A percentile compares a stretch with the other conserved stretches of the same genome.
phyloP scores from a whole-genome alignment of 805 yeast species.

The Candida hungchunana region DNA sequence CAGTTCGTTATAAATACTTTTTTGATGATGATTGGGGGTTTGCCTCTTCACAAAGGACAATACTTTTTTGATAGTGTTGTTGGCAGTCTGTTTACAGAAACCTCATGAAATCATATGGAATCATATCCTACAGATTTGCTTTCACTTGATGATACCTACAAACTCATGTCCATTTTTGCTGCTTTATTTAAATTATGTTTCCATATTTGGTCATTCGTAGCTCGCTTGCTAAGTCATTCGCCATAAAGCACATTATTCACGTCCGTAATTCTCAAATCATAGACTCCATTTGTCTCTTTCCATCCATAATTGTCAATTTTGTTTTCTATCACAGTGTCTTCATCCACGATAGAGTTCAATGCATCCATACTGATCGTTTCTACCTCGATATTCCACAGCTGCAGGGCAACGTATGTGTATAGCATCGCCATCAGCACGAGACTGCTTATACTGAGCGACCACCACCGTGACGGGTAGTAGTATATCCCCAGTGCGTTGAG shows the following conservation, averaged over 20 bases:
- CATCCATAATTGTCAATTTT: constrained; percentile 38
- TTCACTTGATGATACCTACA: too few relatives aligned
- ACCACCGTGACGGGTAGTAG: constrained; percentile 85
- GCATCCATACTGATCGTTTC: constrained; percentile 58
- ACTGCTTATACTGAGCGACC: constrained; percentile 82
- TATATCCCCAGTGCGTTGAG: constrained; percentile 51
- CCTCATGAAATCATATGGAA: too few relatives aligned
- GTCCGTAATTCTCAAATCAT: constrained; percentile 74
- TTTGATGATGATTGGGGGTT: neutral
- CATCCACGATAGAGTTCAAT: constrained; percentile 64
- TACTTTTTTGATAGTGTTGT: neutral
- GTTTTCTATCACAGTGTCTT: constrained; percentile 34
- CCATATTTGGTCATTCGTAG: too few relatives aligned
- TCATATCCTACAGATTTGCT: too few relatives aligned
- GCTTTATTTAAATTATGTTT: too few relatives aligned
- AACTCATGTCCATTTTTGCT: too few relatives aligned
- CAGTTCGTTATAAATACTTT: constrained; percentile 11
- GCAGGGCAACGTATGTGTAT: constrained; percentile 66
- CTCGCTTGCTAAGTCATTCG: too few relatives aligned
- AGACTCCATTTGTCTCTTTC: constrained; percentile 73
- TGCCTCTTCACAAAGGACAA: neutral
- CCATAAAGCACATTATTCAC: constrained; percentile 63
- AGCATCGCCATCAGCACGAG: constrained; percentile 66
- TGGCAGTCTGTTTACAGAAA: too few relatives aligned
- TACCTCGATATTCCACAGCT: constrained; percentile 72